Evolutionary conservation across 768 basidiomycete species (phyloP).

Genomic region (Nidularia sp.): DNA sequence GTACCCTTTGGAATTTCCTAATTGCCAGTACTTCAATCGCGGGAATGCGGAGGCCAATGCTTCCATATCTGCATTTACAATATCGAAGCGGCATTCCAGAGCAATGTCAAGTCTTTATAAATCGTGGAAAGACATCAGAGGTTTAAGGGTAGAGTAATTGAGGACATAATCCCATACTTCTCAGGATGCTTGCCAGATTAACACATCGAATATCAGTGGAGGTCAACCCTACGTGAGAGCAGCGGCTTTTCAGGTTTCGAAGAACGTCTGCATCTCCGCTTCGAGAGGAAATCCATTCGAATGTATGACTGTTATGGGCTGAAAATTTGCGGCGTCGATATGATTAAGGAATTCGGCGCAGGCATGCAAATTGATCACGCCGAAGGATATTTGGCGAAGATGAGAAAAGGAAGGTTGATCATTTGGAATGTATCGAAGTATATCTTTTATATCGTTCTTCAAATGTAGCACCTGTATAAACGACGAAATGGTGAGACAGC

Average conservation of each 20-base stretch:
- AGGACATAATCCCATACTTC: too few species aligned
- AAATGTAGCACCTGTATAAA: not conserved
- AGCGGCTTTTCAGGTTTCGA: not conserved
- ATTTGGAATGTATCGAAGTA: not conserved
- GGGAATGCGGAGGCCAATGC: too few species aligned
- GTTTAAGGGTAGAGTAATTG: too few species aligned
- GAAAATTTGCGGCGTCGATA: not conserved
- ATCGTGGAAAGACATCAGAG: too few species aligned
- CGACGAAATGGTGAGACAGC: not conserved
- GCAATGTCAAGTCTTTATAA: too few species aligned
- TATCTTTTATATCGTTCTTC: not conserved
- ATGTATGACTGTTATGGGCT: not conserved
- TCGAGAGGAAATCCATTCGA: not conserved
- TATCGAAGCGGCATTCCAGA: too few species aligned
- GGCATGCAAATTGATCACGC: not conserved
- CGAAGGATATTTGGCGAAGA: not conserved
- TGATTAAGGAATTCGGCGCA: not conserved
- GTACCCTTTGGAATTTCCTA: too few species aligned
- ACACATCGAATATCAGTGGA: too few species aligned
- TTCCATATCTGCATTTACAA: too few species aligned
- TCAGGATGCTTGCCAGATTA: too few species aligned
- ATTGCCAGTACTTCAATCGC: too few species aligned
- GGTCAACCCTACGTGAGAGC: not conserved
- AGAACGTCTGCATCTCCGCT: not conserved
- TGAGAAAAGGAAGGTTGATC: not conserved